phyloP scores from a whole-genome alignment of 495 filamentous ascomycete genomes.

The Lasiosphaeria ovina region DNA sequence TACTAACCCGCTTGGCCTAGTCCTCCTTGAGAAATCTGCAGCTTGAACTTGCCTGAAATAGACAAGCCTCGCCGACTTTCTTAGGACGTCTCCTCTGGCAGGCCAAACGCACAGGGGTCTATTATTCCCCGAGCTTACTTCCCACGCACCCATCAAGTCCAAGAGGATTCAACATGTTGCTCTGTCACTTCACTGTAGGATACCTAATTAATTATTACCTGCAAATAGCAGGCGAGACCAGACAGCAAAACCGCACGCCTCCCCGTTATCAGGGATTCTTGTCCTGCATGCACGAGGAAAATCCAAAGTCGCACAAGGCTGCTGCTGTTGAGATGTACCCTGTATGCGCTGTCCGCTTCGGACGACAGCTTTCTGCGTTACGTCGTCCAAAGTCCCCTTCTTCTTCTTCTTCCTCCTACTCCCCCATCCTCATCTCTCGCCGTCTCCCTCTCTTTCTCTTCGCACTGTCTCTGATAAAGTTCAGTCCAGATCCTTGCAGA shows the following conservation, averaged over 20 bases:
- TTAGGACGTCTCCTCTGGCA: background rate
- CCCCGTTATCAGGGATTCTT: too few relatives aligned
- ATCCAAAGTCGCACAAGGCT: background rate
- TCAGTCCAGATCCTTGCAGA: background rate
- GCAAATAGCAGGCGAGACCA: too few relatives aligned
- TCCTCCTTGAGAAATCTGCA: background rate
- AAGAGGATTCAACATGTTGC: too few relatives aligned
- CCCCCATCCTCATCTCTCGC: background rate
- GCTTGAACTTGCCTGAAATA: background rate
- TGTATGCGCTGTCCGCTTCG: constrained; percentile 8
- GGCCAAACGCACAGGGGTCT: background rate
- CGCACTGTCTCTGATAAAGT: background rate
- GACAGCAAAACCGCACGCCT: too few relatives aligned
- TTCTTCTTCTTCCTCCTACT: background rate
- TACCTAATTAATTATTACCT: too few relatives aligned
- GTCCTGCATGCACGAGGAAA: background rate
- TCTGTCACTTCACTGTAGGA: too few relatives aligned
- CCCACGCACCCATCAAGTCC: too few relatives aligned
- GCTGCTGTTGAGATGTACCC: constrained; percentile 8
- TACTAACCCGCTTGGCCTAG: background rate
- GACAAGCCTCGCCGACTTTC: background rate
- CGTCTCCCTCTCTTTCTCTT: background rate
- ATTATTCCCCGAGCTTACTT: too few relatives aligned
- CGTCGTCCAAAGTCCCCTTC: background rate
- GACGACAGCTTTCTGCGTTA: background rate